Conservation (phyloP, 2,329 filamentous ascomycete genomes). For the Stachybotrys elegans region DNA sequence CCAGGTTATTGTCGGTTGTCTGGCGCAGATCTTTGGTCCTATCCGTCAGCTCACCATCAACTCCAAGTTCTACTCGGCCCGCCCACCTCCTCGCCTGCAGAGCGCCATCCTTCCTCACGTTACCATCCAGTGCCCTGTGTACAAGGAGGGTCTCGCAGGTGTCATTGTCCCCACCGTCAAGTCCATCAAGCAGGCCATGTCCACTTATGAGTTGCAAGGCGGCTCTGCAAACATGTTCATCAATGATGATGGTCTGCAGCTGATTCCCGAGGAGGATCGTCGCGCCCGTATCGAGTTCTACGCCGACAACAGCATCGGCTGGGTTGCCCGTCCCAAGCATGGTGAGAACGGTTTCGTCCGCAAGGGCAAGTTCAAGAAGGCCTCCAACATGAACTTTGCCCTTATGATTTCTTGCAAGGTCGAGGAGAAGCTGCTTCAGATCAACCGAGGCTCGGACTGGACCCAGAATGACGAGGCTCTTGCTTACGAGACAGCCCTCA, state of each 20-base stretch:
- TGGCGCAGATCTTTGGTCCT: slow-evolving; percentile 72
- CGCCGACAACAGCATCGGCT: slow-evolving; percentile 63
- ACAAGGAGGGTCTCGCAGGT: slow-evolving; percentile 72
- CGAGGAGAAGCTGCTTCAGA: slow-evolving; percentile 59
- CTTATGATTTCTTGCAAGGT: slow-evolving; percentile 65
- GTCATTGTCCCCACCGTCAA: slow-evolving; percentile 75
- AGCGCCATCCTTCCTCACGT: slow-evolving; percentile 59
- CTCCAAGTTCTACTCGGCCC: slow-evolving; percentile 77
- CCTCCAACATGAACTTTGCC: slow-evolving; percentile 69
- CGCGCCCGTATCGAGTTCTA: slow-evolving; percentile 63
- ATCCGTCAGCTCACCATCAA: slow-evolving; percentile 68
- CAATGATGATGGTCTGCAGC: slow-evolving; percentile 70
- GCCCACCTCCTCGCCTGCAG: slow-evolving; percentile 58
- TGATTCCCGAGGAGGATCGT: slow-evolving; percentile 58
- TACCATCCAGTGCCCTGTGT: slow-evolving; percentile 82
- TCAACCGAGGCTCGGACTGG: slow-evolving; percentile 58
- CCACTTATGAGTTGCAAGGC: slow-evolving; percentile 70
- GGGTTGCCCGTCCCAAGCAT: slow-evolving; percentile 61
- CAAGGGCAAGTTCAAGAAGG: slow-evolving; percentile 65
- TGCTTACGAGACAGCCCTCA: slow-evolving; percentile 61
- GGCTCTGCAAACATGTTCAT: slow-evolving; percentile 75
- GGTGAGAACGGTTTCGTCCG: slow-evolving; percentile 58
- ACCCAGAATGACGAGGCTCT: slow-evolving; percentile 62
- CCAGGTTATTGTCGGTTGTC: slow-evolving; percentile 70
- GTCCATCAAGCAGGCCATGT: slow-evolving; percentile 73